Evolutionary conservation across 2,329 filamentous ascomycete species (phyloP).

Genomic region (Apiospora arundinis): DNA sequence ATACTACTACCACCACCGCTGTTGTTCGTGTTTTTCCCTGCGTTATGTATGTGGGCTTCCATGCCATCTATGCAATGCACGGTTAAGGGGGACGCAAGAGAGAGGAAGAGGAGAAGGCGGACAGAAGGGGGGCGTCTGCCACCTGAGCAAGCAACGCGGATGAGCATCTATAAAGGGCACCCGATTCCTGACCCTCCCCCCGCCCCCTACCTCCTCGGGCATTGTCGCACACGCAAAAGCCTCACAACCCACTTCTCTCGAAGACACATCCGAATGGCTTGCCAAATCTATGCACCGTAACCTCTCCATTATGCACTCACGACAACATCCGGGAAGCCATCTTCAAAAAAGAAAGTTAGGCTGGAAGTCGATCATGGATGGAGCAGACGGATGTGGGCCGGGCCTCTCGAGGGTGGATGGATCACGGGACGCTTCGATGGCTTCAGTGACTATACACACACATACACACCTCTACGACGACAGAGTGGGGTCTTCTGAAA

Average conservation of each 20-base stretch:
- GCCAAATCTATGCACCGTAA: not conserved
- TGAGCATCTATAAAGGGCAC: slow-evolving; percentile 15
- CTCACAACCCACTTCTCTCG: slow-evolving; percentile 6
- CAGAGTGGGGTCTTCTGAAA: not conserved
- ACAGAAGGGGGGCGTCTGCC: not conserved
- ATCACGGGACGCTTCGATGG: not conserved
- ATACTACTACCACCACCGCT: not conserved
- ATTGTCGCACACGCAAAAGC: slow-evolving; percentile 14
- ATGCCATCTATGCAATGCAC: not conserved
- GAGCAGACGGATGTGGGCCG: not conserved
- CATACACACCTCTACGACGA: not conserved
- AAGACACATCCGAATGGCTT: slow-evolving; percentile 17
- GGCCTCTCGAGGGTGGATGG: not conserved
- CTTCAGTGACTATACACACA: not conserved
- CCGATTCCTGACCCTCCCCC: not conserved
- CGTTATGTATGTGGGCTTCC: not conserved
- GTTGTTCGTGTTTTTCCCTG: not conserved
- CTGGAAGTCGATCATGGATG: not conserved
- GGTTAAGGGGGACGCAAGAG: not conserved
- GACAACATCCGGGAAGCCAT: slow-evolving; percentile 1
- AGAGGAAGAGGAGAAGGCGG: not conserved
- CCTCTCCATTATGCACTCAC: slow-evolving; percentile 5
- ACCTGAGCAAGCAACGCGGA: not conserved
- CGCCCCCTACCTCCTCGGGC: not conserved
- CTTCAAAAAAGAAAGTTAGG: not conserved